Conservation (phyloP, 805 yeast species). For the Maudiozyma turicensis region DNA sequence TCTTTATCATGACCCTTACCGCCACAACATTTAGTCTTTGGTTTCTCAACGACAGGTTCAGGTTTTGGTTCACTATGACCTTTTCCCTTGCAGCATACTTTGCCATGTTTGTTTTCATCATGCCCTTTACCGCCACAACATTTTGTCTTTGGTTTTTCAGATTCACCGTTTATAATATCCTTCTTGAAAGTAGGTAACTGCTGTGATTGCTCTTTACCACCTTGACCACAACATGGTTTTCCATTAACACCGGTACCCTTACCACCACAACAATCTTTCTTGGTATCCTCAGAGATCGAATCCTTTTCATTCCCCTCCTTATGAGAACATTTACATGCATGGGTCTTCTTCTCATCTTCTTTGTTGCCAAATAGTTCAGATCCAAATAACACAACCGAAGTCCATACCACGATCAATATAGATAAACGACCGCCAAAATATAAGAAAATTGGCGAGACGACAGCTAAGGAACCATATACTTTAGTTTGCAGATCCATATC, state of each 20-base stretch:
- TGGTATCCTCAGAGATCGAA: not conserved
- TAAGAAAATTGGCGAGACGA: constrained; percentile 9
- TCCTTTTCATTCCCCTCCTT: constrained; percentile 1
- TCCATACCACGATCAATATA: constrained; percentile 23
- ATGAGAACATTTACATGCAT: constrained; percentile 2
- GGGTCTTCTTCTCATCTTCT: not conserved
- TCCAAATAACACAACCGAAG: constrained; percentile 7
- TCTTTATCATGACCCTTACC: constrained; percentile 9
- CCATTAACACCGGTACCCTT: constrained; percentile 8
- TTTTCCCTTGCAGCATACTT: constrained; percentile 27
- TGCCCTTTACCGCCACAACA: constrained; percentile 2
- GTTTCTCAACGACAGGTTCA: not conserved
- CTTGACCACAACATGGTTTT: constrained; percentile 22
- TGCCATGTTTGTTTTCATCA: constrained; percentile 8
- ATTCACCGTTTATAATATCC: not conserved
- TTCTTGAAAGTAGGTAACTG: not conserved
- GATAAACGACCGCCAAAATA: constrained; percentile 32
- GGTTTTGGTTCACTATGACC: constrained; percentile 2
- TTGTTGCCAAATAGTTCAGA: not conserved
- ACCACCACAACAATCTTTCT: constrained; percentile 6
- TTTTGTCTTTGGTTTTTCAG: not conserved
- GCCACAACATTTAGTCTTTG: not conserved
- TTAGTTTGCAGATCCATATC: constrained; percentile 1
- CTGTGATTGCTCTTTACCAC: constrained; percentile 19
- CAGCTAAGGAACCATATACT: constrained; percentile 4